A percentile compares a stretch with the other conserved stretches of the same genome.
Evolutionary conservation across 2,329 filamentous ascomycete genomes (phyloP).

Genomic region (Xylaria sp.): DNA sequence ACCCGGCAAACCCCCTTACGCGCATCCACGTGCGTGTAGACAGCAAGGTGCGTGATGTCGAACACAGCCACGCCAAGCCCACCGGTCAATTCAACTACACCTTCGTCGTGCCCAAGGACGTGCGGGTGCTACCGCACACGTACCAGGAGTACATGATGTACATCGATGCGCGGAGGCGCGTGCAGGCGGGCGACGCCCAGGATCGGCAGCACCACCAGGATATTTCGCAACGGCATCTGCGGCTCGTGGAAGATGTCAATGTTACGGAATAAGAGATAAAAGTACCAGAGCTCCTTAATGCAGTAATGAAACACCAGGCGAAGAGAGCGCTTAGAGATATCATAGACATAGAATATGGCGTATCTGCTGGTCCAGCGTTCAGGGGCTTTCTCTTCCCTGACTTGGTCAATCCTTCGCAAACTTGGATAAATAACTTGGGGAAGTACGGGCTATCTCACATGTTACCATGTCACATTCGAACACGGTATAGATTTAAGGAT

Average conservation of each 20-base stretch:
- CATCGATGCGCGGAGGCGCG: conserved; percentile 39
- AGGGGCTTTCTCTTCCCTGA: too few relatives aligned
- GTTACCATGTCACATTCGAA: too few relatives aligned
- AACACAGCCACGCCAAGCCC: conserved; percentile 53
- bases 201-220: conserved; percentile 13
- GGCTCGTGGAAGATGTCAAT: neutral
- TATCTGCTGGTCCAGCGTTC: too few relatives aligned
- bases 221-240: neutral
- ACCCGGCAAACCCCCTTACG: conserved; percentile 30
- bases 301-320: too few relatives aligned
- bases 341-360: too few relatives aligned
- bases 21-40: conserved; percentile 67
- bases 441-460: too few relatives aligned
- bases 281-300: too few relatives aligned
- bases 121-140: conserved; percentile 36
- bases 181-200: conserved; percentile 32
- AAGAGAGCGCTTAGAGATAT: too few relatives aligned
- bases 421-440: too few relatives aligned
- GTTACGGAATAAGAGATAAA: conserved; percentile 2
- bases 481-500: too few relatives aligned
- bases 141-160: conserved; percentile 42
- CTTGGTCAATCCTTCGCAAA: too few relatives aligned
- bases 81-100: conserved; percentile 76
- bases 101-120: conserved; percentile 35
- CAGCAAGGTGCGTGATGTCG: conserved; percentile 66